Base-by-base conservation (phyloP, 2,329 filamentous ascomycete species). In the Scortechinia acanthostroma region DNA sequence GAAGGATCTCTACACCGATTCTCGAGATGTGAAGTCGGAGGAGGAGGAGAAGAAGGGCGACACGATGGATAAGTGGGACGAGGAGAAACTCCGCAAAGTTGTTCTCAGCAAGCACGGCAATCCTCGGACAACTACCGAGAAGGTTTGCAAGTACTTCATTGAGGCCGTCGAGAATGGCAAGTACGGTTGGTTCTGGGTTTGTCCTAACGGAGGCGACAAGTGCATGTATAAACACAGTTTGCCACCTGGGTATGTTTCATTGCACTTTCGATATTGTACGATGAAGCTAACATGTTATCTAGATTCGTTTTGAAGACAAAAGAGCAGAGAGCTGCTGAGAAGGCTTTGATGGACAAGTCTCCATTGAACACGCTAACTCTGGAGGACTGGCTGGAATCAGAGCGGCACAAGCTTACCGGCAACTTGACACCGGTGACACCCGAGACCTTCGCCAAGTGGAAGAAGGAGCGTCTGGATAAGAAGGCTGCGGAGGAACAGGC, bases 101-200 rank as follows among this genome's bases (percentile, higher is more conserved):
- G 89, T 98, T 20, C 56, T 94, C 61, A 94, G 87, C 57, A 98
- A 98, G 72, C 95, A 98, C 66, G 93, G 93, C 44, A 98, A 98
- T 66, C 93, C 95, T 49, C 83, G 85, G 62, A 95, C 91, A 19
- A 88, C 87, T 3, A 98, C 93, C 42, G 93, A 98, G 62, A 98
- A 97, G 69, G 93, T 98, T 53, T 98, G 93, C 88, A 98, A 97
- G 68, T 95, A 72, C 73, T 98, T 98, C 63, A 93, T 97, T 61
- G 84, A 91, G 54, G 93, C 93, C 21, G 93, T 98, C 50, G 93
- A 98, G 68, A 93, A 98, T 60, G 88, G 90, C 57, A 98, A 97
- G 68, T 98, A 98, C 58, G 93, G 93, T 50, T 98, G 93, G 93
- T 97, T 98, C 69, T 98, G 93, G 93, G 76, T 82, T 48, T 98